Evolutionary conservation across 2,329 filamentous ascomycete species (phyloP), one percentile per base, ranked within the genome.

Genomic region (Colletotrichum trifolii): DNA sequence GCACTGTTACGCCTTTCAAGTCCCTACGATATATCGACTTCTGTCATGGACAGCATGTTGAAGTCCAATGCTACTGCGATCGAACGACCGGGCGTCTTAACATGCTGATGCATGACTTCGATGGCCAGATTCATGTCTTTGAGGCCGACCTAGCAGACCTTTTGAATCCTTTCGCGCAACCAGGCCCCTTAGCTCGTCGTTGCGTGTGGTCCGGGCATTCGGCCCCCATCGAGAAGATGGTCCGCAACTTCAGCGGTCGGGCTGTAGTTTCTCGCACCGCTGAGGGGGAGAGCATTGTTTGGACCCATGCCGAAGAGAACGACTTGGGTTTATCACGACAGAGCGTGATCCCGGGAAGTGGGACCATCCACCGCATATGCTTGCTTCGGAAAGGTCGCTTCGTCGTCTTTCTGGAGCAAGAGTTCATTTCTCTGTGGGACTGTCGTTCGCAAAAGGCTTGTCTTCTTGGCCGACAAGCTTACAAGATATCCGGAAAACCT

Each of bases 141-240:
- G 88, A 94, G 69, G 90, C 89, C 49, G 88, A 90, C 69, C 84
- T 97, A 34, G 91, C 94, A 63, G 86, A 91, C 56, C 81, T 98
- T 12, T 90, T 99, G 68, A 93, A 96, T 71, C 90, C 92, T 2
- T 82, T 85, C 2, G 83, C 86, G 1, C 85, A 86, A 47, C 82
- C 85, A 47, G 80, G 79, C 46, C 88, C 92, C 1, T 78, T 96
- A 13, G 78, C 81, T 17, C 82, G 87, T 12, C 87, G 86, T 67
- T 85, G 88, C 2, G 85, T 89, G 2, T 96, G 94, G 92, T 93
- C 93, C 2, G 94, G 95, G 1, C 94, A 97, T 79, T 91, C 91
- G 13, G 86, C 86, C 13, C 84, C 92, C 0, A 88, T 97, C 67
- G 90, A 91, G 72, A 97, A 96, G 74, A 92, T 97, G 65, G 90